Conservation (phyloP, 345 rosid species). For the Gossypium raimondii region DNA sequence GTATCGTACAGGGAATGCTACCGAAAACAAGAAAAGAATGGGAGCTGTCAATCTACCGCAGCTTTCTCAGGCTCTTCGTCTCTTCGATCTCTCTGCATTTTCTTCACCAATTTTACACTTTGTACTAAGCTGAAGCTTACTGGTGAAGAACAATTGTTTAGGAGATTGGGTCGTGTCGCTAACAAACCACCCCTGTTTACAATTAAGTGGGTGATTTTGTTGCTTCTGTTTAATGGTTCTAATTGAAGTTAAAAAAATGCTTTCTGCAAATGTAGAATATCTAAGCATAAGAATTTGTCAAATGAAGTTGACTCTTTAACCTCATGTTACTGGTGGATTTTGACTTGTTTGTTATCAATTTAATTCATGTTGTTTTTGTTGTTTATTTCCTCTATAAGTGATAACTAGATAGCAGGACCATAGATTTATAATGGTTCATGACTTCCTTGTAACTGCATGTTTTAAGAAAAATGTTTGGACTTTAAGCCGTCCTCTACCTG, state of each 20-base stretch:
- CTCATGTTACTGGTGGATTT: conserved; percentile 85
- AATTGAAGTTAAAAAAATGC: too few species aligned
- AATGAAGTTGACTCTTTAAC: conserved; percentile 19
- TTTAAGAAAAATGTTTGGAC: background rate
- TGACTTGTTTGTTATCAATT: conserved; percentile 58
- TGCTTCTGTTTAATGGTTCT: too few species aligned
- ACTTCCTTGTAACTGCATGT: background rate
- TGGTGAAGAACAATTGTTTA: conserved; percentile 9
- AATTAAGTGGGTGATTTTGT: conserved; percentile 15
- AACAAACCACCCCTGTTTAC: conserved; percentile 48
- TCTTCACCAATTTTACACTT: background rate
- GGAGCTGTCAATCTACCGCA: conserved; percentile 60
- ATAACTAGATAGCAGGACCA: background rate
- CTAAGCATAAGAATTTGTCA: too few species aligned
- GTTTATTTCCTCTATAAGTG: background rate
- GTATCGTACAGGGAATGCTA: conserved; percentile 53
- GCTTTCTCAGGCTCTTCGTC: conserved; percentile 51
- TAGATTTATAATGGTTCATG: background rate
- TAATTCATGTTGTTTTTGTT: background rate
- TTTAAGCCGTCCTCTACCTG: background rate
- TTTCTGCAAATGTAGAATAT: too few species aligned
- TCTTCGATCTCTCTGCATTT: conserved; percentile 18
- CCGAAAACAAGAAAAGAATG: conserved; percentile 56
- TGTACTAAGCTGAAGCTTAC: background rate
- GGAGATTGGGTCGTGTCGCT: conserved; percentile 66